Evolutionary conservation across 306 rosid species (phyloP).

Genomic region (Glycine soja): DNA sequence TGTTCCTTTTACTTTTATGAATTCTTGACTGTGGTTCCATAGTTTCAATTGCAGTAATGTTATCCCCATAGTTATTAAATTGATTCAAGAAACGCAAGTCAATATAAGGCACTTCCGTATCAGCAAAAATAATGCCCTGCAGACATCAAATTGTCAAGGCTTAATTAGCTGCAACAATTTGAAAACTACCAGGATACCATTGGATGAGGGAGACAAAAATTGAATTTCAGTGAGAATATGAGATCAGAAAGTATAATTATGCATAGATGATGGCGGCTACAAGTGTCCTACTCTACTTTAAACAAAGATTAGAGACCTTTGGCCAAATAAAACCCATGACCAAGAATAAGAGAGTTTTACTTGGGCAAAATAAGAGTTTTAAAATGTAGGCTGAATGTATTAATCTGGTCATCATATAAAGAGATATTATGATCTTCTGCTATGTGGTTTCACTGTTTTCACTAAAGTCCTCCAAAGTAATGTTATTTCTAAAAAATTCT

Average conservation of each 20-base stretch:
- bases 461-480: not conserved
- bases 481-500: not conserved
- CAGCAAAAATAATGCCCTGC: slow-evolving; percentile 2
- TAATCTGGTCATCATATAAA: not conserved
- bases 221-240: not conserved
- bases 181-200: not conserved
- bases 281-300: not conserved
- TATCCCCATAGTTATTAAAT: not conserved
- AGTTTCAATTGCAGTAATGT: not conserved
- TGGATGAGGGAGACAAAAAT: not conserved
- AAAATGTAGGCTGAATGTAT: not conserved
- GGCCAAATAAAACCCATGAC: not conserved
- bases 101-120: slow-evolving; percentile 1
- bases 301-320: not conserved
- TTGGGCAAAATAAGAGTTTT: not conserved
- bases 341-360: not conserved
- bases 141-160: not conserved
- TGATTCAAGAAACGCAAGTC: slow-evolving; percentile 8
- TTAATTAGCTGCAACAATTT: not conserved
- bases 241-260: not conserved
- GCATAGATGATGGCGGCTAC: not conserved
- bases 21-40: not conserved
- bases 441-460: slow-evolving; percentile 2
- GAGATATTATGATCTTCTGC: not conserved
- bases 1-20: not conserved